phyloP scores from a whole-genome alignment of 495 filamentous ascomycete genomes.

The Penicillium alfredii region DNA sequence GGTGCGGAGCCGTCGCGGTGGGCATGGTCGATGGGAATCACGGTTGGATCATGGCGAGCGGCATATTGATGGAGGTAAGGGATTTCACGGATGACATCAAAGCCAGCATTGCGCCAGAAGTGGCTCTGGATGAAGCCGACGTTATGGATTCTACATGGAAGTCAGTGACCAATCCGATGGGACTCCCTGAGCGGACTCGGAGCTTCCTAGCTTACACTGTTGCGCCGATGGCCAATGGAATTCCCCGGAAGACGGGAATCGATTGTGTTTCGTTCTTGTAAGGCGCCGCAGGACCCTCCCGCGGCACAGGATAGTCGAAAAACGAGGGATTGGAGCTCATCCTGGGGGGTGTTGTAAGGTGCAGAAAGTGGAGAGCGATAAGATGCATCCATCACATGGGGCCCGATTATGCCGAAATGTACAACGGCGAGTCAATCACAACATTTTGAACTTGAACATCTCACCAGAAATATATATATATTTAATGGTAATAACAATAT shows the following conservation, averaged over 20 bases:
- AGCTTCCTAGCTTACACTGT: slow-evolving; percentile 34
- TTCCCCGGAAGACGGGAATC: slow-evolving; percentile 51
- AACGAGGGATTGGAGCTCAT: slow-evolving; percentile 23
- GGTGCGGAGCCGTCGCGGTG: slow-evolving; percentile 29
- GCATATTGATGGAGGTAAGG: slow-evolving; percentile 51
- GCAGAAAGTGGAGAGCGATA: not conserved
- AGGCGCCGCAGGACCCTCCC: slow-evolving; percentile 37
- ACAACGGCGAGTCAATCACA: too few relatives aligned
- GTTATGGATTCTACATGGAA: slow-evolving; percentile 55
- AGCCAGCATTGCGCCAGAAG: slow-evolving; percentile 73
- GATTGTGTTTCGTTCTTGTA: slow-evolving; percentile 45
- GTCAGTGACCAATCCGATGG: too few relatives aligned
- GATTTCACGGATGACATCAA: slow-evolving; percentile 54
- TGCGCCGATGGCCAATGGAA: slow-evolving; percentile 44
- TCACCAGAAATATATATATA: too few relatives aligned
- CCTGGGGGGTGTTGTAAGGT: slow-evolving; percentile 2
- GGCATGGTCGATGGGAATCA: slow-evolving; percentile 55
- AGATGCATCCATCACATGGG: too few relatives aligned
- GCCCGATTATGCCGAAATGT: too few relatives aligned
- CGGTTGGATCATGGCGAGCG: slow-evolving; percentile 76
- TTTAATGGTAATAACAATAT: too few relatives aligned
- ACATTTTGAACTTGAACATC: too few relatives aligned
- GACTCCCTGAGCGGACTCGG: not conserved
- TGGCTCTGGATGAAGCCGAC: slow-evolving; percentile 49
- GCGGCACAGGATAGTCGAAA: slow-evolving; percentile 41